A percentile compares a stretch with the other conserved stretches of the same genome.
phyloP scores from a whole-genome alignment of 495 filamentous ascomycete species.

The Aspergillus steynii region DNA sequence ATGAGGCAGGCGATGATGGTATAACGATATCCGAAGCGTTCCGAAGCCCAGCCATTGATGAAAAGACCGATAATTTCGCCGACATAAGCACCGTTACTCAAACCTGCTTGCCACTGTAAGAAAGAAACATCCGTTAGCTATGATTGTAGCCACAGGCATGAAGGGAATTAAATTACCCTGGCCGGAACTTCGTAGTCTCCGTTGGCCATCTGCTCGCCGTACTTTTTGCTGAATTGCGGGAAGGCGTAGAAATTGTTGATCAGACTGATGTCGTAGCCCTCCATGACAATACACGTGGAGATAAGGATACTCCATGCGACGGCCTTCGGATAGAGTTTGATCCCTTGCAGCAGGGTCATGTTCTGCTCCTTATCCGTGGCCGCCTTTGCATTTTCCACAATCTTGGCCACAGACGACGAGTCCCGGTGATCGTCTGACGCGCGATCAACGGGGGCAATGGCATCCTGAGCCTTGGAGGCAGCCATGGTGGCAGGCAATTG shows the following conservation, averaged over 20 bases:
- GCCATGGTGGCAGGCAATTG: conserved; percentile 28
- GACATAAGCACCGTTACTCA: conserved; percentile 65
- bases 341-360: conserved; percentile 46
- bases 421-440: conserved; percentile 20
- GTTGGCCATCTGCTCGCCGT: conserved; percentile 56
- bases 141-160: not conserved
- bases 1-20: conserved; percentile 70
- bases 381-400: conserved; percentile 44
- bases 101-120: conserved; percentile 68
- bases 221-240: conserved; percentile 64
- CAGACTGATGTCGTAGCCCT: conserved; percentile 58
- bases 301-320: conserved; percentile 55
- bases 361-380: conserved; percentile 49
- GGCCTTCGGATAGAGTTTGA: conserved; percentile 58
- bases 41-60: conserved; percentile 75
- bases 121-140: not conserved
- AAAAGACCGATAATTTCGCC: conserved; percentile 77
- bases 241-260: conserved; percentile 54
- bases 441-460: conserved; percentile 32
- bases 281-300: conserved; percentile 57
- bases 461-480: conserved; percentile 28
- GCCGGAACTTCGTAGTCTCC: conserved; percentile 70
- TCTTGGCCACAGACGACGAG: conserved; percentile 33
- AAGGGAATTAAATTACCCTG: conserved; percentile 30
- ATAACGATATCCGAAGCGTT: conserved; percentile 71